Base-by-base conservation (phyloP, 2,329 filamentous ascomycete genomes). In the Pseudogymnoascus sp. region DNA sequence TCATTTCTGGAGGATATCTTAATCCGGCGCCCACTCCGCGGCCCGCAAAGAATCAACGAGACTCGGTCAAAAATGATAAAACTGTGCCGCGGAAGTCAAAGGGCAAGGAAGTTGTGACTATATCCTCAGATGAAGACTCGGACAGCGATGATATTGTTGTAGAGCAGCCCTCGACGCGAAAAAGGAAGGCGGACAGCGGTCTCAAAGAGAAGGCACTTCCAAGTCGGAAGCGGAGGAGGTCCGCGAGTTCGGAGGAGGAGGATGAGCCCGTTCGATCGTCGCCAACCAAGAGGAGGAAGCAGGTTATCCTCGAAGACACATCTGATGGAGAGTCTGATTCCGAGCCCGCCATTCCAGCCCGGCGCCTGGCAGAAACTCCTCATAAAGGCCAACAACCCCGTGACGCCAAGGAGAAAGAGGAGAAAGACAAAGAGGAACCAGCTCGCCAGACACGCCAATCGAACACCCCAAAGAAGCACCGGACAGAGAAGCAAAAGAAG, bases 401-500 rank as follows among this genome's bases (percentile, higher is more conserved):
- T 18, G 6, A 5, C 20, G 9, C 39, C 5, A 28, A 47, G 12
- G 3, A 6, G 6, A 28, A 47, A 28, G 30, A 9, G 14, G 4
- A 18, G 11, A 50, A 39, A 12, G 18, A 5, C 38, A 41, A 30
- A 4, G 25, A 30, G 5, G n/a, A 30, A 50, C 2, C 25, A 30
- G n/a, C 25, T 8, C 43, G 43, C 8, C 43, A 50, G 5, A 50
- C 43, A 25, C 43, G 43, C 25, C 43, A 50, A 18, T 37, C 14
- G 15, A 37, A 58, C 30, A 58, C 30, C 11, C 33, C 53, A n/a
- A 47, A 60, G 15, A 61, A 65, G 59, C 70, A 74, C 61, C 71
- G 75, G 3, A 73, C 72, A 1, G 70, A 71, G 11, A 76, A 74
- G 61, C 71, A 77, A 60, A 77, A 77, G 67, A 70, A 69, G 14